Evolutionary conservation across 192 early-diverging fungal species (phyloP), one percentile per base, ranked within the genome.

Genomic region (Backusella tuberculispora): DNA sequence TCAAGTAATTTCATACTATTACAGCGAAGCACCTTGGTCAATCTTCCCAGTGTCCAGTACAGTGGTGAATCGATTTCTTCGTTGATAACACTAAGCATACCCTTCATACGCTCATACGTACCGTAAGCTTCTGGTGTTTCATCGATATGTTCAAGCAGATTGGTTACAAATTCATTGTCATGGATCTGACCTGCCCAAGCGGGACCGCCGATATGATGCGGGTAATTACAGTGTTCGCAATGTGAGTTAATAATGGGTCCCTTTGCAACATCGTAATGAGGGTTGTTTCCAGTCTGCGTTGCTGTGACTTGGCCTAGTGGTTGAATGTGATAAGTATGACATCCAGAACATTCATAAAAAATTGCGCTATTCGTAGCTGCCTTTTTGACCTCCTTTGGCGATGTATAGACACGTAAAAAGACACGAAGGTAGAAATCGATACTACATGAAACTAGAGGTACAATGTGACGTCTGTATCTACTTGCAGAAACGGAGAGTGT

Each of bases 351-450:
- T 70, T 90, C 87, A 81, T 96, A 97, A 6, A 97, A 91, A 56
- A 95, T 41, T 5, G 85, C 88, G 1, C 92, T 90, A 80, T 98
- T 95, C 76, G 92, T 95, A 13, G 91, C 90, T 13, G 89, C 82
- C 60, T 88, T 86, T 78, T 99, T 99, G 40, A 91, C 89, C 74
- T 91, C 72, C 24, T 84, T 74, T 1, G 96, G 83, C 29, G 90
- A 93, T 29, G 89, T 85, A 56, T 90, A 87, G 4, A 99, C 94
- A 6, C 94, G 89, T 41, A 99, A 94, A 85, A 99, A 99, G 14
- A 99, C 88, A 48, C 98, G 89, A 43, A 99, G 89, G 78, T 99
- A 99, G 76, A 97, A 99, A 81, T 99, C 98, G 21, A 99, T 99
- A 83, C 95, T 96, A 74, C 93, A 93, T 41, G 94, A 94, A 7